Evolutionary conservation across 106 monocot species (phyloP).

Genomic region (Dioscorea dumetorum): DNA sequence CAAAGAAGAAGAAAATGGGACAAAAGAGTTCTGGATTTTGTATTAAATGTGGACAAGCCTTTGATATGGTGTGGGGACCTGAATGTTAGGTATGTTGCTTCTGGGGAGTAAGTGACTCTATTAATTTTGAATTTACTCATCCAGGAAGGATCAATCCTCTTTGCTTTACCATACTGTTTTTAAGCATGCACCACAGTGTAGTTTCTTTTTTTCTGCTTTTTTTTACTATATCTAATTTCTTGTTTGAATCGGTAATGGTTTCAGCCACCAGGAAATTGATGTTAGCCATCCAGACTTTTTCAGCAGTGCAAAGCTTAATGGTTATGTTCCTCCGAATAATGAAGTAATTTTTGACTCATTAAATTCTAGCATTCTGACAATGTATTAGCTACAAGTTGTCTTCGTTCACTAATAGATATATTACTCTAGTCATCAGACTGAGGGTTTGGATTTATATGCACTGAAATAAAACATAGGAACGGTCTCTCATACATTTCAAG

Average conservation of each 20-base stretch:
- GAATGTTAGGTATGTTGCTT: slow-evolving; percentile 80
- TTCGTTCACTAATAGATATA: too few relatives aligned
- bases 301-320: slow-evolving; percentile 87
- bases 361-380: too few relatives aligned
- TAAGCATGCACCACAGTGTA: background rate
- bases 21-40: slow-evolving; percentile 91
- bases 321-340: slow-evolving; percentile 92
- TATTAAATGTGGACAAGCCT: slow-evolving; percentile 61
- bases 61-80: slow-evolving; percentile 97
- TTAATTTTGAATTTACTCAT: background rate
- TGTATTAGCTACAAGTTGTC: too few relatives aligned
- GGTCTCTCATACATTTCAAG: too few relatives aligned
- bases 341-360: slow-evolving; percentile 34
- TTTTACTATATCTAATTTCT: background rate
- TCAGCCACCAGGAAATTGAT: slow-evolving; percentile 88
- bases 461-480: too few relatives aligned
- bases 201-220: background rate
- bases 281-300: slow-evolving; percentile 99
- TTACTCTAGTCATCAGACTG: too few relatives aligned
- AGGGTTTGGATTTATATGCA: too few relatives aligned
- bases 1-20: slow-evolving; percentile 95
- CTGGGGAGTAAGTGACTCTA: background rate
- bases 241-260: slow-evolving; percentile 5
- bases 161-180: too few relatives aligned
- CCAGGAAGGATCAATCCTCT: background rate